Conservation (phyloP, 257 asterid genomes). For the Jacaranda copaia region DNA sequence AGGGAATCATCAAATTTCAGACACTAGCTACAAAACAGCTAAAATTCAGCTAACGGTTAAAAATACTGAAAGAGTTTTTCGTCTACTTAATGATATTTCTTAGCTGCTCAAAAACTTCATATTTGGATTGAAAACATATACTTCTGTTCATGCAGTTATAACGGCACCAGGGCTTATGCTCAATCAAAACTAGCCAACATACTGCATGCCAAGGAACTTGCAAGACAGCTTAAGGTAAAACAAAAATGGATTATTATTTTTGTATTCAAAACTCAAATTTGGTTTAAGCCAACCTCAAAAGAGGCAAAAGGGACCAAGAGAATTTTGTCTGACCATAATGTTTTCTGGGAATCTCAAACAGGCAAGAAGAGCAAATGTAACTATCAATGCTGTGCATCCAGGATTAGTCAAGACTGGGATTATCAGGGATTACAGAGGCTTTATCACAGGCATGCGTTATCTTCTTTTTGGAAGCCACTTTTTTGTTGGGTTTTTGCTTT, state of each 20-base stretch:
- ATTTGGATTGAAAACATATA: no score
- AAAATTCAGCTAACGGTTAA: no score
- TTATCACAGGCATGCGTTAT: conserved; percentile 81
- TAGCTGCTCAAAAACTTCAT: background rate
- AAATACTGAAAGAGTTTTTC: no score
- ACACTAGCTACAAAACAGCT: no score
- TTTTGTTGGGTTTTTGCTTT: conserved; percentile 10
- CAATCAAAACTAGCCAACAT: conserved; percentile 90
- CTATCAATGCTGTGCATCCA: conserved; percentile 92
- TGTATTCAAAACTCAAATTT: background rate
- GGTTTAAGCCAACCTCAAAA: conserved; percentile 8
- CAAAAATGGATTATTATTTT: no score
- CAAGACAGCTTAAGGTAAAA: conserved; percentile 82
- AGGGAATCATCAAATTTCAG: no score
- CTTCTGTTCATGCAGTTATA: conserved; percentile 57
- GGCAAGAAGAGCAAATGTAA: conserved; percentile 87
- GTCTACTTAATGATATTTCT: background rate
- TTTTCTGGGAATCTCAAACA: conserved; percentile 43
- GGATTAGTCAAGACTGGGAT: conserved; percentile 96
- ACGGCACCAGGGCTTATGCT: conserved; percentile 89
- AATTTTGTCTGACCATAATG: conserved; percentile 16
- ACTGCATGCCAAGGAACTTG: conserved; percentile 86
- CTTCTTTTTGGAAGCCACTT: conserved; percentile 21
- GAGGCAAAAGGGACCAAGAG: background rate
- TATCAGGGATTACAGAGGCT: conserved; percentile 89